phyloP scores from a whole-genome alignment of 1,284 basidiomycete genomes.

The Trametes pubescens region DNA sequence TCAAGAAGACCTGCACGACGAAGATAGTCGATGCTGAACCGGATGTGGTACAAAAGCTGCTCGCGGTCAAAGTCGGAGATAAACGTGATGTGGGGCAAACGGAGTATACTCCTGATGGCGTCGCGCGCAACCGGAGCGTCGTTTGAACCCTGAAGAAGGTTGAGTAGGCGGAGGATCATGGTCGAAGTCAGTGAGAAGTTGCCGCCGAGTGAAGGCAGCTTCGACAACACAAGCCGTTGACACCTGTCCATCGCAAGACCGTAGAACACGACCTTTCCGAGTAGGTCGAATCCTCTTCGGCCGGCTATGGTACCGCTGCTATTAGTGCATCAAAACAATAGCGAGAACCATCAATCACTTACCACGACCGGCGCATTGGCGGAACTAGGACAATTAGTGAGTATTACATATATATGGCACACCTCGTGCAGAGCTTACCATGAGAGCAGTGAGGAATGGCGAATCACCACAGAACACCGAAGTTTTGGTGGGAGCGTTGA shows the following conservation, averaged over 20 bases:
- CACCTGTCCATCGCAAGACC: constrained; percentile 69
- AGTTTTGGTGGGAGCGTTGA: constrained; percentile 75
- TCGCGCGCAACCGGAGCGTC: constrained; percentile 56
- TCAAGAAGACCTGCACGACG: constrained; percentile 63
- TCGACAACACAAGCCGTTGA: constrained; percentile 68
- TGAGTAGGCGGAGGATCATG: constrained; percentile 67
- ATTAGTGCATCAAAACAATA: background rate
- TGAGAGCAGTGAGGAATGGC: constrained; percentile 68
- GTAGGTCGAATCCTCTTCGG: constrained; percentile 71
- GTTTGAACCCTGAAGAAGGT: constrained; percentile 67
- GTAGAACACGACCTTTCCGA: constrained; percentile 77
- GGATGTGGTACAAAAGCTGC: constrained; percentile 68
- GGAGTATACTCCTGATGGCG: constrained; percentile 60
- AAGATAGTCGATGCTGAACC: constrained; percentile 78
- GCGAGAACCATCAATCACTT: constrained; percentile 1
- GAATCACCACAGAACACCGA: constrained; percentile 75
- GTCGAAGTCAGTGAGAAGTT: constrained; percentile 74
- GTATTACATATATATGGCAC: background rate
- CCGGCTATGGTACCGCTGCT: constrained; percentile 47
- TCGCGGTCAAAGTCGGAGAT: constrained; percentile 58
- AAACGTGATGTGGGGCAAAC: constrained; percentile 65
- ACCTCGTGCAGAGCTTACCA: constrained; percentile 47
- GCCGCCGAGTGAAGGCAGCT: constrained; percentile 66
- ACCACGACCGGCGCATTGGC: constrained; percentile 66
- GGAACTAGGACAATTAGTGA: constrained; percentile 54